phyloP scores from a whole-genome alignment of 495 filamentous ascomycete species.

The Daldinia bambusicola region DNA sequence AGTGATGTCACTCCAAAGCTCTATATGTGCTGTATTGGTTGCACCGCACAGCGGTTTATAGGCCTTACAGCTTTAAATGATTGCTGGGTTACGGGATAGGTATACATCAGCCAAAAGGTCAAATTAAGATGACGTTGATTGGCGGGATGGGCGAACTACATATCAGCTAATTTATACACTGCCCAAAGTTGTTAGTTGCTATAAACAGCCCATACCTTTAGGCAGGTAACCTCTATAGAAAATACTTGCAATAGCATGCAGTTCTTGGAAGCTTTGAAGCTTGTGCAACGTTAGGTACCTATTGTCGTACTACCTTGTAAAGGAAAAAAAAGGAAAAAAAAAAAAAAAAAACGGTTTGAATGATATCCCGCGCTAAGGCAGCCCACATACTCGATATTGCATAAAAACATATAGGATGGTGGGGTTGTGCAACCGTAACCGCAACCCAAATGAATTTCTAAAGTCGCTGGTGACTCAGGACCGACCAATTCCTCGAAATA shows the following conservation, averaged over 20 bases:
- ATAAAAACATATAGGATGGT: slow-evolving; percentile 26
- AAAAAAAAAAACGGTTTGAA: too few species aligned
- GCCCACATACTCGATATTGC: slow-evolving; percentile 5
- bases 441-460: slow-evolving; percentile 35
- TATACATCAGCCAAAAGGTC: neutral
- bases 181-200: too few species aligned
- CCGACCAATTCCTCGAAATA: slow-evolving; percentile 10
- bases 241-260: too few species aligned
- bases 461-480: slow-evolving; percentile 36
- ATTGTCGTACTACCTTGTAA: too few species aligned
- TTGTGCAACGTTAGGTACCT: too few species aligned
- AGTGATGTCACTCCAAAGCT: slow-evolving; percentile 32
- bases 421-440: slow-evolving; percentile 26
- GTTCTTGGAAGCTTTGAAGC: too few species aligned
- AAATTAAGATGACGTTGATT: slow-evolving; percentile 8
- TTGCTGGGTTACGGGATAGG: neutral
- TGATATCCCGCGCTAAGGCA: neutral
- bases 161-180: too few species aligned
- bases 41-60: slow-evolving; percentile 1
- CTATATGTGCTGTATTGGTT: neutral
- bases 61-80: slow-evolving; percentile 4
- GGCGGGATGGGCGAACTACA: neutral
- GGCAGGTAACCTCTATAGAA: too few species aligned
- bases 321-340: too few species aligned
- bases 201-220: too few species aligned